These are phyloP conservation scores for Aspergillus hortae DNA, from an alignment of 2,329 filamentous ascomycete species.

Conservation along the genomic window DNA sequence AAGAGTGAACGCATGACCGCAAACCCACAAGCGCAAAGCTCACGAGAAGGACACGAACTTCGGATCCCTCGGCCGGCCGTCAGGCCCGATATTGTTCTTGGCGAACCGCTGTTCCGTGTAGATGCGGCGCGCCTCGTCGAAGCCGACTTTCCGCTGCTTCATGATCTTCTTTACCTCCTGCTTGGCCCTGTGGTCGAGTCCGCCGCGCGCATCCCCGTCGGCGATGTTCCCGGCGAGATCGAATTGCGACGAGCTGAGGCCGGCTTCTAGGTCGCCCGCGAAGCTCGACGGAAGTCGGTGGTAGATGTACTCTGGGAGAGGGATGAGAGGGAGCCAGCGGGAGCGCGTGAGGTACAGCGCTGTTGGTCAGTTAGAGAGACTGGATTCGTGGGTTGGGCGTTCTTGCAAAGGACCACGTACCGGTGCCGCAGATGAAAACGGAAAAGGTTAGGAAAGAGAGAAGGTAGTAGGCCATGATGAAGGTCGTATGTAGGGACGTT, in stretches of 20 bases:
- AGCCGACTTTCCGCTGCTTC: slow-evolving; percentile 76
- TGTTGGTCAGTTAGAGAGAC: slow-evolving; percentile 28
- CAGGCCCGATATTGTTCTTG: slow-evolving; percentile 81
- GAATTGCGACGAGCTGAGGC: slow-evolving; percentile 78
- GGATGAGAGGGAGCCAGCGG: slow-evolving; percentile 70
- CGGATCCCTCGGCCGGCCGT: slow-evolving; percentile 83
- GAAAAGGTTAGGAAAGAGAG: slow-evolving; percentile 74
- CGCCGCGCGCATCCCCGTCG: slow-evolving; percentile 71
- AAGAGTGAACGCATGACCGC: not conserved
- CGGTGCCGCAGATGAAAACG: slow-evolving; percentile 67
- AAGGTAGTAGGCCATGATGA: slow-evolving; percentile 67
- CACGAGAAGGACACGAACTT: slow-evolving; percentile 92
- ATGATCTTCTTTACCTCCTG: slow-evolving; percentile 82
- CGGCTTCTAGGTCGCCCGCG: slow-evolving; percentile 79
- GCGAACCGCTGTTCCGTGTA: slow-evolving; percentile 84
- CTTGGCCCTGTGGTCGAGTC: slow-evolving; percentile 78
- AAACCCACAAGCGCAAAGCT: slow-evolving; percentile 17
- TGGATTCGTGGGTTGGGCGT: not conserved
- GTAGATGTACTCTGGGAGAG: slow-evolving; percentile 68
- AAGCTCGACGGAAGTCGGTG: slow-evolving; percentile 74
- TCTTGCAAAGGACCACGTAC: slow-evolving; percentile 42
- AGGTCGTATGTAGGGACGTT: not conserved
- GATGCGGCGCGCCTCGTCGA: slow-evolving; percentile 84
- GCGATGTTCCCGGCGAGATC: slow-evolving; percentile 78
- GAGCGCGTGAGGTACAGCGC: slow-evolving; percentile 76